Percentiles rank a stretch among this genome's conserved stretches.
Conservation (phyloP, 257 asterid genomes). For the Eustoma russellianum region DNA sequence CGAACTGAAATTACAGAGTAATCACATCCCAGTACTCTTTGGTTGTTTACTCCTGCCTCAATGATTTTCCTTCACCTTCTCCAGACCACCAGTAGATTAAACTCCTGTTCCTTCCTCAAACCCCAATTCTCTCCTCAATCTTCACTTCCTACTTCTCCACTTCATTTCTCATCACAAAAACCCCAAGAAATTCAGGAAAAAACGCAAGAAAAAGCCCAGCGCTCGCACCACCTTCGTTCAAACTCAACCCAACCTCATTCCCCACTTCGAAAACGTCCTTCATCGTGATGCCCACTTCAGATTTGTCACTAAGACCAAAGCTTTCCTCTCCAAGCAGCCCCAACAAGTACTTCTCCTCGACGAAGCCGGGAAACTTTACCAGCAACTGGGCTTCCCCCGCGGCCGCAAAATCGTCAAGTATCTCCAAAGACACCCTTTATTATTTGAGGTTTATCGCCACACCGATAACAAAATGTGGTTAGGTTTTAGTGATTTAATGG, state of each 20-base stretch:
- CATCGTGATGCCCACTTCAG: slow-evolving; percentile 52
- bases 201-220: slow-evolving; percentile 59
- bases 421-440: slow-evolving; percentile 61
- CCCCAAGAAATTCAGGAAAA: slow-evolving; percentile 74
- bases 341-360: slow-evolving; percentile 62
- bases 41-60: neutral
- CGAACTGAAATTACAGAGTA: too few species aligned
- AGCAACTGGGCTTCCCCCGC: slow-evolving; percentile 87
- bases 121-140: slow-evolving; percentile 18
- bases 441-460: slow-evolving; percentile 65
- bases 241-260: slow-evolving; percentile 51
- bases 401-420: slow-evolving; percentile 60
- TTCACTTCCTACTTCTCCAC: slow-evolving; percentile 44
- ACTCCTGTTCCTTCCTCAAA: slow-evolving; percentile 14
- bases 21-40: too few species aligned
- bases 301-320: slow-evolving; percentile 63
- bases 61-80: slow-evolving; percentile 13
- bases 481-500: slow-evolving; percentile 76
- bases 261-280: slow-evolving; percentile 58
- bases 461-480: slow-evolving; percentile 69
- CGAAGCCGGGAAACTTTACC: slow-evolving; percentile 76
- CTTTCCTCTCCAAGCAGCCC: slow-evolving; percentile 70
- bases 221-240: slow-evolving; percentile 70
- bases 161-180: slow-evolving; percentile 79
- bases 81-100: slow-evolving; percentile 5